Base-by-base conservation (phyloP, 2,329 filamentous ascomycete species). In the Botrytis paeoniae region DNA sequence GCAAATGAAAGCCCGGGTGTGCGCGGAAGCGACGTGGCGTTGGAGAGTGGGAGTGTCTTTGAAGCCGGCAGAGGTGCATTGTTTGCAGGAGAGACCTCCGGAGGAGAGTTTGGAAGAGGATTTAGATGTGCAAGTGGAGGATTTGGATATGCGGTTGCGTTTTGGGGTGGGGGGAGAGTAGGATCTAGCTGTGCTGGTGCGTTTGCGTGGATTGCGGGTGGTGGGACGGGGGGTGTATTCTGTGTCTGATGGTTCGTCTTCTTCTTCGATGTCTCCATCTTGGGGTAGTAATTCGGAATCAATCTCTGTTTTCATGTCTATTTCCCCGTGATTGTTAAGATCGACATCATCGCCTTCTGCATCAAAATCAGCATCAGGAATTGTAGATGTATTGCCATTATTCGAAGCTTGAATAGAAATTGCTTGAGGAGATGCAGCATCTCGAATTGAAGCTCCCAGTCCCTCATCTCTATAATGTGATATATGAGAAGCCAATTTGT, bases 1-100 rank as follows among this genome's bases (percentile, higher is more conserved):
- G 81, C 95, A 98, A 37, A 86, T 85, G 79, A 95, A 96, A 0
- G 89, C 86, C 0, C 88, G 86, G 2, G 84, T 86, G 78, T 91
- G 89, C 39, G 73, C 59, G 1, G 65, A 69, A 12, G 75, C 85
- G 77, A 85, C 81, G 78, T 89, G 87, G 68, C 82, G 84, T 64
- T 86, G 82, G 3, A 89, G 84, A 6, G 82, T 77, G 10, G 77
- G 78, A 37, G 82, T 78, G 74, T 87, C 85, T 43, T 84, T 83
- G 80, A 88, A 89, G n/a, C 78, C 75, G 1, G 79, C 79, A 9
- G 78, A 71, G 76, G 43, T 18, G 72, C 78, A 80, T 45, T 62
- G 64, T 61, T 74, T 77, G 71, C 78, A 79, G 18, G 66, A 29
- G 20, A 61, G 25, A 32, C 51, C 39, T 1, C 20, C 20, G 22